These are phyloP conservation scores for Suillus brevipes DNA, from an alignment of 768 basidiomycete species.

Conservation along the genomic window DNA sequence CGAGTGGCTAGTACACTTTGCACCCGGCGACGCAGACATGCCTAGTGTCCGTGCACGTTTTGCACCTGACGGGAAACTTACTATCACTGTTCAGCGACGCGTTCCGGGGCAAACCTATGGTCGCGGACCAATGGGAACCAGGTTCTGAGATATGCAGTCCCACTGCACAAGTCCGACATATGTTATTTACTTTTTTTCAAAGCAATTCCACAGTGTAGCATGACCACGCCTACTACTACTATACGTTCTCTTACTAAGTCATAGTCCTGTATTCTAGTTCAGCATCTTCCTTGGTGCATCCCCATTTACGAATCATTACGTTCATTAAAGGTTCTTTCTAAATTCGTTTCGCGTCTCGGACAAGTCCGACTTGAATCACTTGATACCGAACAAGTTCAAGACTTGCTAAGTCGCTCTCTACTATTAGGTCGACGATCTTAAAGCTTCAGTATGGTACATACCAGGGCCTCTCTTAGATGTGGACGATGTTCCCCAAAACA, in stretches of 20 bases:
- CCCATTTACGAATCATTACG: not conserved
- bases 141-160: slow-evolving; percentile 27
- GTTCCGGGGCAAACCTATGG: slow-evolving; percentile 26
- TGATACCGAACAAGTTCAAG: not conserved
- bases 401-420: not conserved
- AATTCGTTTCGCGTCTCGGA: not conserved
- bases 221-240: not conserved
- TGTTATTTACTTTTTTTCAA: not conserved
- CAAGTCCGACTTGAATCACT: not conserved
- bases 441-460: not conserved
- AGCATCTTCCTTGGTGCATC: not conserved
- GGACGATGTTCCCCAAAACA: not conserved
- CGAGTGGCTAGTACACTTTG: slow-evolving; percentile 60
- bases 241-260: not conserved
- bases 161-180: not conserved
- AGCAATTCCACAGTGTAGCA: not conserved
- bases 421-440: not conserved
- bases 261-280: slow-evolving; percentile 1
- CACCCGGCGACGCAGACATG: slow-evolving; percentile 57
- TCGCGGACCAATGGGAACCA: slow-evolving; percentile 26
- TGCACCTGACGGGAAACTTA: slow-evolving; percentile 45
- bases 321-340: not conserved
- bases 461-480: not conserved
- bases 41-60: slow-evolving; percentile 50
- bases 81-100: slow-evolving; percentile 43